These are phyloP conservation scores for Collariella sp. DNA, from an alignment of 495 filamentous ascomycete species.

Conservation along the genomic window DNA sequence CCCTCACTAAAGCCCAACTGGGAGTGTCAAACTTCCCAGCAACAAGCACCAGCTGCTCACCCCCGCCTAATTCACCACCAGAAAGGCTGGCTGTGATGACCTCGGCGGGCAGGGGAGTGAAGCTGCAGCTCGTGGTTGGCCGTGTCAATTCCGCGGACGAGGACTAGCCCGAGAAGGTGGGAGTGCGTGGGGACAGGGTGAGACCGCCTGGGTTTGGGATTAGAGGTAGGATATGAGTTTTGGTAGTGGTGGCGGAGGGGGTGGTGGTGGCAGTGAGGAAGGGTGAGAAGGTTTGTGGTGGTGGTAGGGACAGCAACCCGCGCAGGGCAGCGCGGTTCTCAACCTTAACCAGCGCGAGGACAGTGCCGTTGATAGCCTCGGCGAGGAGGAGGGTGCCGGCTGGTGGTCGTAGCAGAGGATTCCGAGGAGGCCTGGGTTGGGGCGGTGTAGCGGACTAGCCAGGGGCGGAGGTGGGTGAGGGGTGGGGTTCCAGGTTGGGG, in stretches of 20 bases:
- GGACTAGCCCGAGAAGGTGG: conserved; percentile 40
- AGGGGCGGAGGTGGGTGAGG: conserved; percentile 35
- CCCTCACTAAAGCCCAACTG: conserved; percentile 50
- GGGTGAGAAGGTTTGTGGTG: not conserved
- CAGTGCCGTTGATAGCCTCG: conserved; percentile 39
- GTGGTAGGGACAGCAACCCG: not conserved
- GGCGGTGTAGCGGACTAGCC: conserved; percentile 32
- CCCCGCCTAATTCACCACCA: too few relatives aligned
- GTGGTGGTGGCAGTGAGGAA: not conserved
- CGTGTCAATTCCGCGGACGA: conserved; percentile 48
- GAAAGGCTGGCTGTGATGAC: conserved; percentile 16
- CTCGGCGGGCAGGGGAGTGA: conserved; percentile 39
- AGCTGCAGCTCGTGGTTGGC: conserved; percentile 36
- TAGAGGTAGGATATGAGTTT: conserved; percentile 18
- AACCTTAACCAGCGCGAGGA: conserved; percentile 35
- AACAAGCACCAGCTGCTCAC: conserved; percentile 44
- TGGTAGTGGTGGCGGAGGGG: not conserved
- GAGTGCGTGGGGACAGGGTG: conserved; percentile 38
- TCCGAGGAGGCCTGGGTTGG: conserved; percentile 28
- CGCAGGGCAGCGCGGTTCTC: conserved; percentile 30
- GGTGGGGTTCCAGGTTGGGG: conserved; percentile 27
- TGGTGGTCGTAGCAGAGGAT: conserved; percentile 43
- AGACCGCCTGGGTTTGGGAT: conserved; percentile 32
- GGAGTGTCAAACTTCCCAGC: conserved; percentile 51
- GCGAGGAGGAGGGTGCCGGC: conserved; percentile 28